These are phyloP conservation scores for Pseudogymnoascus destructans DNA, from an alignment of 2,329 filamentous ascomycete genomes.

Conservation along the genomic window DNA sequence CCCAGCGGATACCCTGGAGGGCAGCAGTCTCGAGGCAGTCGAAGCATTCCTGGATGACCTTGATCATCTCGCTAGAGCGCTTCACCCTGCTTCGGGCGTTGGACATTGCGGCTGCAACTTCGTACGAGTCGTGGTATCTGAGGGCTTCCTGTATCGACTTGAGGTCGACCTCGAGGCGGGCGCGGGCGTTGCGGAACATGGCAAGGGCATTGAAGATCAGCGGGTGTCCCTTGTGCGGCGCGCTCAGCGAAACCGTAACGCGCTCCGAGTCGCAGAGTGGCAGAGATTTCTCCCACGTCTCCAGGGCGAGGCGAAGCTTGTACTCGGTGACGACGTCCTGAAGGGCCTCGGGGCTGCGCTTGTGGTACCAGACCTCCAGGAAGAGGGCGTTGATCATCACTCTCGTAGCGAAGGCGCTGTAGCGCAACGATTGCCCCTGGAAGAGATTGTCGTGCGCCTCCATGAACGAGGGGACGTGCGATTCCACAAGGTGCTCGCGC, in stretches of 20 bases:
- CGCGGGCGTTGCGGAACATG: slow-evolving; percentile 86
- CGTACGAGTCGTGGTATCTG: slow-evolving; percentile 92
- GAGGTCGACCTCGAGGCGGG: slow-evolving; percentile 84
- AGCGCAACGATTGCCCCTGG: slow-evolving; percentile 78
- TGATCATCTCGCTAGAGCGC: slow-evolving; percentile 93
- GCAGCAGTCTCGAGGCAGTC: slow-evolving; percentile 96
- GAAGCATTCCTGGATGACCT: slow-evolving; percentile 95
- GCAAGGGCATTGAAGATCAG: slow-evolving; percentile 97
- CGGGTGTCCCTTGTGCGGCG: slow-evolving; percentile 90
- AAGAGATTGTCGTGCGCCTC: slow-evolving; percentile 92
- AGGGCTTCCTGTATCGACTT: slow-evolving; percentile 94
- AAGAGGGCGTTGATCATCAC: slow-evolving; percentile 99
- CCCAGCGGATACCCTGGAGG: slow-evolving; percentile 89
- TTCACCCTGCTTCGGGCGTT: slow-evolving; percentile 87
- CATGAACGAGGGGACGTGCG: slow-evolving; percentile 72
- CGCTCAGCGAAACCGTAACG: slow-evolving; percentile 77
- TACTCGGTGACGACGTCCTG: slow-evolving; percentile 98
- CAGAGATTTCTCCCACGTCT: slow-evolving; percentile 98
- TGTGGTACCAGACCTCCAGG: slow-evolving; percentile 97
- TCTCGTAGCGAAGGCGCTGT: slow-evolving; percentile 92
- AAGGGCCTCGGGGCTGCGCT: slow-evolving; percentile 91
- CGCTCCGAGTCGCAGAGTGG: slow-evolving; percentile 86
- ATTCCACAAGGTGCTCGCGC: slow-evolving; percentile 62
- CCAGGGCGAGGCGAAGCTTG: slow-evolving; percentile 85
- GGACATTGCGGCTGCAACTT: slow-evolving; percentile 94